Conservation (phyloP, 305 asterid genomes). For the Fraxinus platypoda region DNA sequence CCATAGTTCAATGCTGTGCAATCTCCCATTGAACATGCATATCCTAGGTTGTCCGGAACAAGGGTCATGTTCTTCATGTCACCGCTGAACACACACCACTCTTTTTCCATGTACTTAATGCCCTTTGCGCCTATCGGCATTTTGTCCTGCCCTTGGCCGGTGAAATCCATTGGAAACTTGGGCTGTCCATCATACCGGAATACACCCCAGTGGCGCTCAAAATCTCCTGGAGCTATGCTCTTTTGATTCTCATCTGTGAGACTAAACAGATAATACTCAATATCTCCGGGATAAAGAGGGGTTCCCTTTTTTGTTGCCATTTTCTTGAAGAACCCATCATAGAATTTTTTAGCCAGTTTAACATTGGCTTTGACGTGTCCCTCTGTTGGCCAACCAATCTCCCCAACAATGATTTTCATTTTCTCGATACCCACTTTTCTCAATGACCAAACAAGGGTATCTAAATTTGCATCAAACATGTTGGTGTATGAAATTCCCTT, state of each 20-base stretch:
- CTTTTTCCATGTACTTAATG: conserved; percentile 36
- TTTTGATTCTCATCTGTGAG: conserved; percentile 62
- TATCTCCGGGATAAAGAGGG: conserved; percentile 40
- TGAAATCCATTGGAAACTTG: conserved; percentile 50
- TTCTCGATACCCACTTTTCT: conserved; percentile 32
- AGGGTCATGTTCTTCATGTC: conserved; percentile 15
- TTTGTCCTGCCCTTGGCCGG: conserved; percentile 36
- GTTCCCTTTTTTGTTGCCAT: conserved; percentile 56
- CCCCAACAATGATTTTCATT: conserved; percentile 53
- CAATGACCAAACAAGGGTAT: conserved; percentile 54
- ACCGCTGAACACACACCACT: conserved; percentile 52
- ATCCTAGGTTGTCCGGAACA: conserved; percentile 26
- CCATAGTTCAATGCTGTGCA: conserved; percentile 43
- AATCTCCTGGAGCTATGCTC: conserved; percentile 61
- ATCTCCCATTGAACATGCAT: conserved; percentile 45
- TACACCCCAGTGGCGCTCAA: conserved; percentile 79
- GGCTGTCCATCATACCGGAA: conserved; percentile 62
- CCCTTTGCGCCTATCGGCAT: conserved; percentile 52
- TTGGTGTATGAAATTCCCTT: conserved; percentile 39
- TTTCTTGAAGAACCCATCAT: conserved; percentile 55
- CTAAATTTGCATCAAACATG: conserved; percentile 70
- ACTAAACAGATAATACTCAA: conserved; percentile 62
- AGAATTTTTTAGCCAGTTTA: conserved; percentile 47
- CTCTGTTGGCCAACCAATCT: conserved; percentile 83
- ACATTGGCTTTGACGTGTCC: conserved; percentile 38